Base-by-base conservation (phyloP, 2,329 filamentous ascomycete genomes). In the Nothophaeocryptopus gaeumannii region DNA sequence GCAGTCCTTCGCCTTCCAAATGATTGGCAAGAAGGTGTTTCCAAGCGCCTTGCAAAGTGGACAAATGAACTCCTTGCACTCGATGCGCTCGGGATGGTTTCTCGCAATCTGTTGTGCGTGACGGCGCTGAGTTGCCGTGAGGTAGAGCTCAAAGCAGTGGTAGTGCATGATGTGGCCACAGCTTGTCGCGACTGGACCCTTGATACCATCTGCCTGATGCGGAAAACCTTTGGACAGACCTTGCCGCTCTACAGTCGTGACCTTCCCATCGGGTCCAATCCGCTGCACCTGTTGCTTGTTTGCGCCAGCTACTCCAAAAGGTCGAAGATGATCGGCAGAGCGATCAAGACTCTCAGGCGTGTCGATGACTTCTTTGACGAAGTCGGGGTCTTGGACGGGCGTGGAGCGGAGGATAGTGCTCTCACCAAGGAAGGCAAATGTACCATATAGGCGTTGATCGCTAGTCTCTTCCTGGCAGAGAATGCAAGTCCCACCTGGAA, bases 111-210 rank as follows among this genome's bases (percentile, higher is more conserved):
- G 93, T 62, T 93, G 89, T 14, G 81, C 82, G 66, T 99, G 95
- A 34, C 93, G 82, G 53, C 91, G 81, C 45, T 85, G 78, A 0
- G 89, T 95, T 3, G 92, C 89, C 39, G 88, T 82, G 58, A 89
- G 86, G 65, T 97, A 99, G 35, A 87, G 82, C 63, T 96, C 90
- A 66, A 99, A 99, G 71, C 93, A 99, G 59, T 82, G 84, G 67
- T 88, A 97, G 69, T 99, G 93, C 93, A 99, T 99, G 64, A 99
- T 95, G 68, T 99, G 93, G 2, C 93, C 93, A 69, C 93, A 99
- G 8, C 92, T 89, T 32, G 88, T 88, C 9, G 91, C 88, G 1
- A 97, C 86, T 0, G 92, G 88, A 0, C 91, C 93, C 13, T 81
- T 76, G 31, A 83, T 83, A 9, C 52, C 48, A 20, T 59, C 51